Base-by-base conservation (phyloP, 2,329 filamentous ascomycete species). In the Arthrobotrys pseudoclavata region DNA sequence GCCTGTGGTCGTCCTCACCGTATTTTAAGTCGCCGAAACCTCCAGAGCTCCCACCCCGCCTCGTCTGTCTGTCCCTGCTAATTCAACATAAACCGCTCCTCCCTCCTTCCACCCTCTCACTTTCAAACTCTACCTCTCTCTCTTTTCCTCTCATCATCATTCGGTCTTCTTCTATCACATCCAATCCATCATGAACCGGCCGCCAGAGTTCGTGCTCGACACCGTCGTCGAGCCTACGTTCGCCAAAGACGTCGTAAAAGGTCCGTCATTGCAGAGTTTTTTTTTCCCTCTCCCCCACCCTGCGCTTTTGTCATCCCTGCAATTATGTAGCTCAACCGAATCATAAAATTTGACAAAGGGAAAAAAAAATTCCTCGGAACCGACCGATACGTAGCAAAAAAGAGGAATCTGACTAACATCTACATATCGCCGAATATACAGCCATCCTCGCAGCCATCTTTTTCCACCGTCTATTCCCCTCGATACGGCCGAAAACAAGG, bases 381-480 rank as follows among this genome's bases (percentile, higher is more conserved):
- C 64, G 53, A 57, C 68, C 69, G 74, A 68, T 55, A 57, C 69
- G 69, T 48, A 60, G 68, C 60, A 61, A 29, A 57, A 12, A 48
- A 40, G 78, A 71, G 7, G 61, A 40, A 42, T 64, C 79, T 80
- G 53, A 79, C 77, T 47, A 31, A 72, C 72, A 57, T 31, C 52
- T 37, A 13, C 10, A n/a, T 64, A 18, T 55, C 42, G 26, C 22
- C 20, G 45, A 37, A 29, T 24, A 31, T 31, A 40, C 22, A 77
- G 95, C 92, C 79, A 92, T 97, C 83, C 88, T 98, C 61, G 94
- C 97, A 84, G 96, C 94, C 62, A 97, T 98, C 84, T 99, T 98
- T 89, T 98, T 98, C 88, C 94, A 97, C 86, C 92, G 96, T 82
- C 97, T 95, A 88, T 97, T 98, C 87, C 93, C 93, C 71, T 91